Conservation (phyloP, 2,329 filamentous ascomycete genomes). For the Cladophialophora immunda region DNA sequence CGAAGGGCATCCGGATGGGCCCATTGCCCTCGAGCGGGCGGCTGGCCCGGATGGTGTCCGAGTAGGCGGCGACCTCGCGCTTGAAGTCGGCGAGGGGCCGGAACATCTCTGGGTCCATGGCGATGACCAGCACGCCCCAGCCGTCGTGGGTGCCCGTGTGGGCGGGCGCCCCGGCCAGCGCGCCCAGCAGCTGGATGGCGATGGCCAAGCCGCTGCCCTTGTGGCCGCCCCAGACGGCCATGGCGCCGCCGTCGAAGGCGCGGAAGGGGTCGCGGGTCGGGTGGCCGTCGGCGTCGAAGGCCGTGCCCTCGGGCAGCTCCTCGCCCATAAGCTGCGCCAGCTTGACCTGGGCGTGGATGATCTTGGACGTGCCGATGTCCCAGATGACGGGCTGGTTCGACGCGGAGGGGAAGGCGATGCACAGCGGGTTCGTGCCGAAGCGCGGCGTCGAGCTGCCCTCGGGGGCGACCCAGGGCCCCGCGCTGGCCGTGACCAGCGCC, state of each 20-base stretch:
- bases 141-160: neutral
- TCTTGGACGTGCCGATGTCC: conserved; percentile 30
- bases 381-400: conserved; percentile 22
- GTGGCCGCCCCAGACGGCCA: conserved; percentile 30
- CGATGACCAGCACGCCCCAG: conserved; percentile 23
- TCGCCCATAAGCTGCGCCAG: conserved; percentile 17
- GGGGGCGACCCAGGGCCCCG: conserved; percentile 27
- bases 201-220: conserved; percentile 28
- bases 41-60: neutral
- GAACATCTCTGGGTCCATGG: conserved; percentile 26
- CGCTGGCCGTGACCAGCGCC: conserved; percentile 17
- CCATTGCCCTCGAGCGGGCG: conserved; percentile 7
- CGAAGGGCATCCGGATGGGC: conserved; percentile 20
- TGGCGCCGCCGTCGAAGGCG: conserved; percentile 19
- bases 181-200: conserved; percentile 25
- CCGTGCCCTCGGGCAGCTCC: conserved; percentile 18
- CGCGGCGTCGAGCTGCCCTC: conserved; percentile 17
- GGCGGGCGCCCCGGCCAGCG: conserved; percentile 16
- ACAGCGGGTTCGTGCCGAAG: conserved; percentile 30
- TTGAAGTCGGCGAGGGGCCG: conserved; percentile 29
- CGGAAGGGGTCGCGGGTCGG: conserved; percentile 16
- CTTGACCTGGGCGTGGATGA: conserved; percentile 28
- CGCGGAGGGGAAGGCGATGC: conserved; percentile 20
- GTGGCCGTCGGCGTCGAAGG: conserved; percentile 17
- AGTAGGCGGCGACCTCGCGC: conserved; percentile 19